These are phyloP conservation scores for Picocystis sp. DNA, from an alignment of 163 green algal species.

Conservation along the genomic window DNA sequence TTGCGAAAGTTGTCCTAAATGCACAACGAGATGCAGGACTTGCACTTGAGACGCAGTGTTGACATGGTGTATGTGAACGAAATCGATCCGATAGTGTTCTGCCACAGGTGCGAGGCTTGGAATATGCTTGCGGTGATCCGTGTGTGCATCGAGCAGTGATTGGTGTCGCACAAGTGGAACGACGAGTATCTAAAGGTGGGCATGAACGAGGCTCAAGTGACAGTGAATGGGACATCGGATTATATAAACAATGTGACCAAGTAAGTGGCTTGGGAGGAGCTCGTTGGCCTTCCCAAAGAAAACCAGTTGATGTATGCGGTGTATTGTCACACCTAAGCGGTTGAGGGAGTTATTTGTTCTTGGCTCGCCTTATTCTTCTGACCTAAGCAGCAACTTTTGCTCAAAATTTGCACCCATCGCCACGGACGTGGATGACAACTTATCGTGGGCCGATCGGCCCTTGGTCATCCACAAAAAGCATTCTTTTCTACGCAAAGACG, in stretches of 20 bases:
- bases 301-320: constrained; percentile 1
- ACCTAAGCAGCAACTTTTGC: constrained; percentile 13
- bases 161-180: constrained; percentile 1
- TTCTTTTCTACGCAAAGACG: constrained; percentile 76
- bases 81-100: constrained; percentile 15
- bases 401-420: constrained; percentile 21
- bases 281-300: constrained; percentile 4
- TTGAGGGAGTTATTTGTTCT: background rate
- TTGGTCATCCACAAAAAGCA: constrained; percentile 45
- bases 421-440: constrained; percentile 21
- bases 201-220: background rate
- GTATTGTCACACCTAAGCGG: background rate
- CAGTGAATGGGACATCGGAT: constrained; percentile 5
- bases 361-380: constrained; percentile 4
- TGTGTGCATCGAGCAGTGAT: constrained; percentile 3
- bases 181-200: background rate
- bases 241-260: background rate
- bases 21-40: too few relatives aligned
- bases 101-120: constrained; percentile 25
- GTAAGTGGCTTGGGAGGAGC: background rate
- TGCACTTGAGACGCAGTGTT: too few relatives aligned
- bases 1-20: too few relatives aligned
- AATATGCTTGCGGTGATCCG: constrained; percentile 36
- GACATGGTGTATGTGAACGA: too few relatives aligned
- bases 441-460: constrained; percentile 44